Conservation (phyloP, 148 eudicot genomes). For the Fagopyrum tataricum region DNA sequence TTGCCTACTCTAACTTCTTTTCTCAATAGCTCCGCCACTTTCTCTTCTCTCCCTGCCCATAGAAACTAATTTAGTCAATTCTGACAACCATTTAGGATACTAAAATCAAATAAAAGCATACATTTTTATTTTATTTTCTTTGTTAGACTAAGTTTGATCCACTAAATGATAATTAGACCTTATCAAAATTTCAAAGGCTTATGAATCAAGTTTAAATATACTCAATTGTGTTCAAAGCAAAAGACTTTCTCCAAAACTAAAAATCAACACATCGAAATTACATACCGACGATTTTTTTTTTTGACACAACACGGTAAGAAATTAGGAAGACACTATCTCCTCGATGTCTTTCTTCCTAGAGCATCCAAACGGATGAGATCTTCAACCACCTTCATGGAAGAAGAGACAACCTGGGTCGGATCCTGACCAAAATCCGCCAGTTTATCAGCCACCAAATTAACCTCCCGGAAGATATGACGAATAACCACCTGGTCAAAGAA, state of each 20-base stretch:
- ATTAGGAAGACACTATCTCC: too few relatives aligned
- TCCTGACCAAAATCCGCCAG: too few relatives aligned
- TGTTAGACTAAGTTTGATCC: background rate
- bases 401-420: too few relatives aligned
- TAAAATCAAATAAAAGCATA: background rate
- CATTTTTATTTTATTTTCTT: background rate
- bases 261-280: background rate
- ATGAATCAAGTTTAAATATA: background rate
- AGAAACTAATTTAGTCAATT: background rate
- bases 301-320: too few relatives aligned
- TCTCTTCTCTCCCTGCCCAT: conserved; percentile 5
- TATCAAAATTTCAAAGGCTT: background rate
- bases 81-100: background rate
- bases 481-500: too few relatives aligned
- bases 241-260: background rate
- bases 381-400: too few relatives aligned
- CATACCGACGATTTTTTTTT: background rate
- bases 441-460: too few relatives aligned
- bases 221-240: background rate
- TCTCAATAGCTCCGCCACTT: background rate
- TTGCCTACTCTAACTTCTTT: conserved; percentile 7
- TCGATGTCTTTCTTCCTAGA: too few relatives aligned
- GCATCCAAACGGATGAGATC: too few relatives aligned
- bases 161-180: background rate
- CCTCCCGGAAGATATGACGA: too few relatives aligned